A percentile compares a stretch with the other conserved stretches of the same genome.
These are phyloP conservation scores for Lentinula aciculospora DNA, from an alignment of 768 basidiomycete genomes.

Conservation along the genomic window DNA sequence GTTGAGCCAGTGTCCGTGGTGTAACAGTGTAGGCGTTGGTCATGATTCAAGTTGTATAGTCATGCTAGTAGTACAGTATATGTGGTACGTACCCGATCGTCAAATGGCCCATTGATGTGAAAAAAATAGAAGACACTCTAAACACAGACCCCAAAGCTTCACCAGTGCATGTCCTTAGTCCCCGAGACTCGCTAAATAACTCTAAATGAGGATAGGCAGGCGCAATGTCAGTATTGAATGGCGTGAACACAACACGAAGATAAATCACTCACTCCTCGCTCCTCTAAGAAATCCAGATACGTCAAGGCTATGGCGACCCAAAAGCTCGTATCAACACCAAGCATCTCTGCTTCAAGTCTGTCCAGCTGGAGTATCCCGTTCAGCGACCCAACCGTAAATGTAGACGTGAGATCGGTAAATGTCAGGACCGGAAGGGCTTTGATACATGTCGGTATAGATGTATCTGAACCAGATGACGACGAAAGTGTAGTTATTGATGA, in stretches of 20 bases:
- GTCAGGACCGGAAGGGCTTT: conserved; percentile 26
- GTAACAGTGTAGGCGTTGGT: too few species aligned
- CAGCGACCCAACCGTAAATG: conserved; percentile 33
- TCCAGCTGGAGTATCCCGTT: conserved; percentile 42
- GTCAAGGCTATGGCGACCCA: conserved; percentile 46
- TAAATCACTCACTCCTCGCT: conserved; percentile 35
- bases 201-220: not conserved
- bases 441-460: conserved; percentile 15
- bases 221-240: not conserved
- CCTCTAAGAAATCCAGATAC: conserved; percentile 46
- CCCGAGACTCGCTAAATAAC: conserved; percentile 1
- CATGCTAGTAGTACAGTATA: not conserved
- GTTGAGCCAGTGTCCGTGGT: too few species aligned
- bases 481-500: not conserved
- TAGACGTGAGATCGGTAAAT: conserved; percentile 46
- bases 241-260: not conserved
- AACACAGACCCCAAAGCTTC: not conserved
- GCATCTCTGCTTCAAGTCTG: conserved; percentile 29
- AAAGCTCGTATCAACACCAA: conserved; percentile 47
- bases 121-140: not conserved
- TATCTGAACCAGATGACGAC: conserved; percentile 21
- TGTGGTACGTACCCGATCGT: not conserved
- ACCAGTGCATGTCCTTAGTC: not conserved
- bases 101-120: not conserved
- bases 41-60: too few species aligned